These are phyloP conservation scores for Eucalyptus cloeziana DNA, from an alignment of 345 rosid genomes.

Conservation along the genomic window DNA sequence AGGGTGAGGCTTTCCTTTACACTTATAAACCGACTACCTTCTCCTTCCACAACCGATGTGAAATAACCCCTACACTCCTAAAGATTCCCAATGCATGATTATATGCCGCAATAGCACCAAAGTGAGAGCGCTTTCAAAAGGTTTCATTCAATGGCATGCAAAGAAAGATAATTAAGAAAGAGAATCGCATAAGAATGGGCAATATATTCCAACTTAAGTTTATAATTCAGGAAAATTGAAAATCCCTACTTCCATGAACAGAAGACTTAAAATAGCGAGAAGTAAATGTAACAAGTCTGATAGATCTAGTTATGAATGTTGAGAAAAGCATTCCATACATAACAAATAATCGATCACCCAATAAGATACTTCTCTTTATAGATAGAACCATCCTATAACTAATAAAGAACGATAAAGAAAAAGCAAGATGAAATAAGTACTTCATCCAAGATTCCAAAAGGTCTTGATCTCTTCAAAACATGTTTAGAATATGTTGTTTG, in stretches of 20 bases:
- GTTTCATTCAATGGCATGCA: background rate
- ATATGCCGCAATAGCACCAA: background rate
- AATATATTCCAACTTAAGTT: no score
- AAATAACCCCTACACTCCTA: accelerated
- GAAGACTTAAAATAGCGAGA: background rate
- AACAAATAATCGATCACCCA: background rate
- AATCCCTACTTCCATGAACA: background rate
- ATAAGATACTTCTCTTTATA: background rate
- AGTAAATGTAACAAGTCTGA: background rate
- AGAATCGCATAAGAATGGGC: no score
- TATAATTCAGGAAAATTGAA: background rate
- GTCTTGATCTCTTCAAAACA: no score
- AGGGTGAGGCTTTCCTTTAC: accelerated
- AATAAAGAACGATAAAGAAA: background rate
- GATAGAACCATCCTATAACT: no score
- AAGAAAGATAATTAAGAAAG: background rate
- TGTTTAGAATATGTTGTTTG: no score
- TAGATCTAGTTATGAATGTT: background rate
- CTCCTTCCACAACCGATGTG: accelerated
- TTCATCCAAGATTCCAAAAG: no score
- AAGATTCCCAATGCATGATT: background rate
- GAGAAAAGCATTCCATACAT: background rate
- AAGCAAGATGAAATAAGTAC: no score
- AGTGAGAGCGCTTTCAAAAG: background rate
- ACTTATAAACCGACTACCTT: accelerated